phyloP scores from a whole-genome alignment of 495 filamentous ascomycete genomes.

The Neurospora cerealis region DNA sequence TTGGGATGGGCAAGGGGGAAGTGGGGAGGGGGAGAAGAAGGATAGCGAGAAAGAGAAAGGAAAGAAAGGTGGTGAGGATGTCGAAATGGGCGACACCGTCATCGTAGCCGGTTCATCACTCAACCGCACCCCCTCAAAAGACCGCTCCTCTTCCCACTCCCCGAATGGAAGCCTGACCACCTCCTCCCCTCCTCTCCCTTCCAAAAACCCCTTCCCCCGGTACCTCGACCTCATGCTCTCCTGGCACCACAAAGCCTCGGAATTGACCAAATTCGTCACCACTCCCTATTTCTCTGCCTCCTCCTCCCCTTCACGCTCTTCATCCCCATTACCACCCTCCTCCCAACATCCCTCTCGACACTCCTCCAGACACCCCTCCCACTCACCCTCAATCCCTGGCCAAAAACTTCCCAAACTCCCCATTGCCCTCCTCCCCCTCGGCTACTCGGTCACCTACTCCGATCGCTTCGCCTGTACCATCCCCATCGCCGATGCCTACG shows the following conservation, averaged over 20 bases:
- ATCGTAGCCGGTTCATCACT: neutral
- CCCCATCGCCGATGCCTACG: conserved; percentile 68
- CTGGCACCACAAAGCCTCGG: conserved; percentile 62
- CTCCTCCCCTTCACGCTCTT: neutral
- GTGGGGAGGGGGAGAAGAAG: conserved; percentile 18
- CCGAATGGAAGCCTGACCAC: neutral
- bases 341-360: neutral
- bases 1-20: conserved; percentile 23
- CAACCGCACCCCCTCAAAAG: no score
- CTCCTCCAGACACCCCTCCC: neutral
- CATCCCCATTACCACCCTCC: neutral
- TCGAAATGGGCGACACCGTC: neutral
- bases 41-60: neutral
- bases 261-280: conserved; percentile 56
- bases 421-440: conserved; percentile 58
- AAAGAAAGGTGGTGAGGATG: conserved; percentile 3
- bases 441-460: conserved; percentile 66
- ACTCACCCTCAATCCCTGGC: neutral
- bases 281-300: neutral
- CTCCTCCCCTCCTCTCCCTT: neutral
- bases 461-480: conserved; percentile 63
- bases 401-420: conserved; percentile 28
- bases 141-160: neutral
- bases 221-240: conserved; percentile 59
- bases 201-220: conserved; percentile 40